Evolutionary conservation across 768 basidiomycete genomes (phyloP).

Genomic region (Hygrophorus pudorinus): DNA sequence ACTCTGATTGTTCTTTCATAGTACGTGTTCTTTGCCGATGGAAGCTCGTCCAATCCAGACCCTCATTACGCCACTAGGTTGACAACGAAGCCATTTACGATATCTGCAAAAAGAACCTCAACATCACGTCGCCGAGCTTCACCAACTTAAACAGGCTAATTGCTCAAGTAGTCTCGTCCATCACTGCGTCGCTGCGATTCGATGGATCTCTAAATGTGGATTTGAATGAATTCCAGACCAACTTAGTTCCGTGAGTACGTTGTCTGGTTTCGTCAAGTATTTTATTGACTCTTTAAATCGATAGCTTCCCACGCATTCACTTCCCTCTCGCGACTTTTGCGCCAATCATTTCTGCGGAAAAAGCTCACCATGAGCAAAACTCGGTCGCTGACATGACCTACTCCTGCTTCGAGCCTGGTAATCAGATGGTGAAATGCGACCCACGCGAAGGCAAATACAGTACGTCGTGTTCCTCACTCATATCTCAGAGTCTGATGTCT

Average conservation of each 20-base stretch:
- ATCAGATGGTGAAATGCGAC: slow-evolving; percentile 95
- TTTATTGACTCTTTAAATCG: slow-evolving; percentile 8
- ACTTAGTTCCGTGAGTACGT: slow-evolving; percentile 81
- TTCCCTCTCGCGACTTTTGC: slow-evolving; percentile 97
- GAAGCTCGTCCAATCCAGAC: neutral
- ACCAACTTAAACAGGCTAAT: slow-evolving; percentile 93
- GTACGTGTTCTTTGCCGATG: slow-evolving; percentile 26
- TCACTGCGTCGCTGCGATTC: slow-evolving; percentile 95
- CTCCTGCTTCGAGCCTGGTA: slow-evolving; percentile 93
- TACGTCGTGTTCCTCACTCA: slow-evolving; percentile 26
- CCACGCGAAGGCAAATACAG: slow-evolving; percentile 99
- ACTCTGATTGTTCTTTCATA: slow-evolving; percentile 99
- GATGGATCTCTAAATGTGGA: slow-evolving; percentile 97
- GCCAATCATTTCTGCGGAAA: slow-evolving; percentile 88
- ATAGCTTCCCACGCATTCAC: slow-evolving; percentile 93
- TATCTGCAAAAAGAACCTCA: slow-evolving; percentile 95
- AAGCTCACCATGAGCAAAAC: slow-evolving; percentile 94
- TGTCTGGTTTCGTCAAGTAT: neutral
- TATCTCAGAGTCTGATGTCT: slow-evolving; percentile 10
- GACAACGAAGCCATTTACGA: slow-evolving; percentile 99
- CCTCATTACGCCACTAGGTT: slow-evolving; percentile 38
- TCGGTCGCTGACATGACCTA: slow-evolving; percentile 98
- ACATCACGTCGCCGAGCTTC: slow-evolving; percentile 79
- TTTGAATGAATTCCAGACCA: slow-evolving; percentile 97
- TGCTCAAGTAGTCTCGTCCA: slow-evolving; percentile 96